Evolutionary conservation across 352 stramenopile species (phyloP), one percentile per base, ranked within the genome.

Genomic region (Phytophthora palmivora): DNA sequence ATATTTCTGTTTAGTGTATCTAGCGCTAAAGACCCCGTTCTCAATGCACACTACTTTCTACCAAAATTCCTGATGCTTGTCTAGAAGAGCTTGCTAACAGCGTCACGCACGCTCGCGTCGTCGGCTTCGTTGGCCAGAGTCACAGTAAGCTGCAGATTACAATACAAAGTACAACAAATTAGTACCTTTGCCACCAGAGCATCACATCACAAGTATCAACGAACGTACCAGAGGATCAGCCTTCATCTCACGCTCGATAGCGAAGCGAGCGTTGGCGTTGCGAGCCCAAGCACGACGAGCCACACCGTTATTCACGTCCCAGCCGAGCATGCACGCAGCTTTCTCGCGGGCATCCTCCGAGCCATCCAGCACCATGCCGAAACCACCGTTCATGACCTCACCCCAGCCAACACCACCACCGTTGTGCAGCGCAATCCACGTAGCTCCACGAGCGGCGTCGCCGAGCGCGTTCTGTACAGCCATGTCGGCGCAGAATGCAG

Each of bases 291-390:
- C 84, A 33, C 89, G 78, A 22, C 88, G 77, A 7, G 81, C 75
- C 21, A 96, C 85, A 36, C 89, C 89, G 66, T 96, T 96, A 83
- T 95, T 95, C 34, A 96, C 88, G 64, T 97, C 89, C 88, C 89
- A 97, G 43, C 83, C 78, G 37, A 97, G 72, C 84, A 97, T 95
- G 44, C 70, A 72, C 26, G 63, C 68, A 37, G 85, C 84, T 63
- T 91, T 90, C 41, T 77, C 36, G 3, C 70, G 79, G 3, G 89
- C 87, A 16, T 82, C 77, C 30, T 83, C 62, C 14, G 83, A 90
- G 24, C 88, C 88, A 48, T 96, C 88, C 41, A 96, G 72, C 51
- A 96, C 87, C 73, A 92, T 87, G 34, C 88, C 88, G 54, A 96
- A 96, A 52, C 87, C 88, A 12, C 88, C 88, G 70, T 96, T 96